Evolutionary conservation across 768 basidiomycete genomes (phyloP), one percentile per base, ranked within the genome.

Genomic region (Panellus pusillus): DNA sequence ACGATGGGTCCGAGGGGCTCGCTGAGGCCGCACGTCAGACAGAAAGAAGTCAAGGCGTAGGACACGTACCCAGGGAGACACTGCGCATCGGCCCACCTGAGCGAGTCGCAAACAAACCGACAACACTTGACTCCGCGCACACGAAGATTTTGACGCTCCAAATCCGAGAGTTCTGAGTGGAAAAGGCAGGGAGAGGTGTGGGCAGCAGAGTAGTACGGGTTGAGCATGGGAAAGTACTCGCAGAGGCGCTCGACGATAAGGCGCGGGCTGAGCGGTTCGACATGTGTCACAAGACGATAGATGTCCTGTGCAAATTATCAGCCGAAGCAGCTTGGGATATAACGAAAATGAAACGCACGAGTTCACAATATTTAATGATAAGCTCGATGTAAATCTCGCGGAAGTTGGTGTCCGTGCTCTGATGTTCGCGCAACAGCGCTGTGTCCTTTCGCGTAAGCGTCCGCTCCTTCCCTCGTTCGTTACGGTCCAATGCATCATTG

Each of bases 171-270:
- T 24, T 56, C 59, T 20, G 24, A 18, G 44, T 54, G 48, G 48
- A 60, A 60, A 5, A 60, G 43, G 12, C 59, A 42, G 18, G 47
- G 48, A 2, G 51, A 45, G 2, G 18, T 40, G 6, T 31, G 17
- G 1, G 12, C 4, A 17, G 18, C 17, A 7, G 15, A 18, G 43
- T 55, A 55, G 24, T 19, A 9, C n/a, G 12, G 2, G 40, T 50
- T 46, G 1, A 56, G 19, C 44, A 24, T 36, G 39, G 59, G 59
- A 43, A 55, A 60, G 51, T 60, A 60, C 37, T 60, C 54, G 51
- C 47, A 53, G 24, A 60, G 28, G 48, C 52, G 59, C 35, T 35
- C 11, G 20, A 47, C 9, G 4, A 46, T 50, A 15, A 44, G 44
- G 35, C 50, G 54, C 13, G 59, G 32, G 1, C 48, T 9, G 47